Evolutionary conservation across 441 rosid genomes (phyloP).

Genomic region (Hypseocharis bilobata): DNA sequence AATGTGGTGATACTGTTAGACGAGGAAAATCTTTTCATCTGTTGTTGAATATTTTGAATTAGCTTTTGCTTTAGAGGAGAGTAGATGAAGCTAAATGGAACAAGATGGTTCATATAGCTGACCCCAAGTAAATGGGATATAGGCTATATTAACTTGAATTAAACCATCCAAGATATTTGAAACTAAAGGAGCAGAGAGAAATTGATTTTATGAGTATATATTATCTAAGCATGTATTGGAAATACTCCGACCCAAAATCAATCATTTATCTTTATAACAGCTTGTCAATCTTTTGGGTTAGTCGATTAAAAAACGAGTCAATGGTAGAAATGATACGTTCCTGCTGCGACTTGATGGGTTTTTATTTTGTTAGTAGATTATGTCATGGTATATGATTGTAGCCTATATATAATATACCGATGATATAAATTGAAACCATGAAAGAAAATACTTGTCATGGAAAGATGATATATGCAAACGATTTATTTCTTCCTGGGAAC

Average conservation of each 20-base stretch:
- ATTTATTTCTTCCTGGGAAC: neutral
- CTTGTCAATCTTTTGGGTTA: neutral
- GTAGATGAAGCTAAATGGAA: neutral
- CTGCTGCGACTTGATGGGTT: conserved; percentile 2
- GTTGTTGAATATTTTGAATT: neutral
- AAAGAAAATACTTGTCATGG: conserved; percentile 4
- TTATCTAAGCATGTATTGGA: neutral
- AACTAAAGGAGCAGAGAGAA: neutral
- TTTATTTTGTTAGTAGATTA: neutral
- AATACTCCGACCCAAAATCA: neutral
- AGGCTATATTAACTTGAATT: neutral
- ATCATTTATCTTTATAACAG: neutral
- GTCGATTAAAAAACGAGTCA: neutral
- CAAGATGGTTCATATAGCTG: neutral
- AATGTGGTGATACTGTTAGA: neutral
- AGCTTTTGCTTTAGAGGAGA: neutral
- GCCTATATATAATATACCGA: neutral
- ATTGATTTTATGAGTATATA: neutral
- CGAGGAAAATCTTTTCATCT: neutral
- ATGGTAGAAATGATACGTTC: neutral
- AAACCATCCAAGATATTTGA: neutral
- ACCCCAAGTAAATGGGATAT: neutral
- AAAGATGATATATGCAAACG: conserved; percentile 2
- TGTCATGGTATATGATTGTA: neutral
- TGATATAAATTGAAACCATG: neutral